Base-by-base conservation (phyloP, 2,329 filamentous ascomycete genomes). In the Cordyceps pruinosa region DNA sequence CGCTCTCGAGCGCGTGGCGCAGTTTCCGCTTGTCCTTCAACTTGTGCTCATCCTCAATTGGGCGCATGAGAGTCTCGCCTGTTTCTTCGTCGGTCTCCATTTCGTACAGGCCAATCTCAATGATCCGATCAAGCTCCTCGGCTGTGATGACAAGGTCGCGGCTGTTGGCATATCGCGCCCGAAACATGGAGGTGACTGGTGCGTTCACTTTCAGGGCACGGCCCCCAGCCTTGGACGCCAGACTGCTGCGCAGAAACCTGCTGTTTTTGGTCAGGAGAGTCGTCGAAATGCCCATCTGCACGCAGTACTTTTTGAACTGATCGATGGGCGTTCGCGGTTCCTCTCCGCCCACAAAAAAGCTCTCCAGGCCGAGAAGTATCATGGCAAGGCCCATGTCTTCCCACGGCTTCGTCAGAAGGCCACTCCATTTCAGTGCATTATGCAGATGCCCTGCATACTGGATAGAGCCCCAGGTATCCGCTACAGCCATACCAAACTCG, bases 221-320 rank as follows among this genome's bases (percentile, higher is more conserved):
- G 2, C 34, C 34, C 5, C 48, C 48, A 23, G 34, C 1, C 12
- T 51, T 51, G 17, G 48, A 30, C 10, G 10, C 34, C 23, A 39
- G 4, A 5, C 6, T 7, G 10, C 30, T 53, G 1, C 50, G 26
- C 9, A n/a, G n/a, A n/a, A n/a, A n/a, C n/a, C n/a, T n/a, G n/a
- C 26, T 10, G 3, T 34, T 35, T 1, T 35, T 45, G 19, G 23
- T 21, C 26, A 53, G 17, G 2, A 39, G 23, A 44, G 39, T 26
- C n/a, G 41, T 26, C 8, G 50, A 44, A 15, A 54, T 13, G n/a
- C 50, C 50, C 30, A 45, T 54, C 26, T 54, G 50, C 26, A 54
- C 26, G 2, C 39, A 41, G 26, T 41, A 42, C 25, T 41, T 52
- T 42, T 8, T 52, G 19, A 54, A 54, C 39, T 35, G 28, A 32